Percentiles rank a stretch among this genome's conserved stretches.
These are phyloP conservation scores for Parmales sp. DNA, from an alignment of 108 stramenopile species.

Conservation along the genomic window DNA sequence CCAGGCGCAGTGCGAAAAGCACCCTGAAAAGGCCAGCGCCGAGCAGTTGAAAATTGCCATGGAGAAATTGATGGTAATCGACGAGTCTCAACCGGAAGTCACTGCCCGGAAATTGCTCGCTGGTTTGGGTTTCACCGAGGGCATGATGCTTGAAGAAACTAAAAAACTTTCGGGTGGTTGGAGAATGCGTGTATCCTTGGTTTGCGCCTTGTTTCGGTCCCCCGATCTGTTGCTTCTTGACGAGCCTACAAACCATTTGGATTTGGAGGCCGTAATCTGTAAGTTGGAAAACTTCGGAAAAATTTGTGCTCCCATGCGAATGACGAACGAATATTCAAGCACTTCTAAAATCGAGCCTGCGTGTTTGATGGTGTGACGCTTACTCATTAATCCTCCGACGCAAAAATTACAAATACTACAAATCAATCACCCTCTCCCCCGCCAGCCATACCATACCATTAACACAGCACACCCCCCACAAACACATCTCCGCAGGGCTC, in stretches of 20 bases:
- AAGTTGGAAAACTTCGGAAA: too few species aligned
- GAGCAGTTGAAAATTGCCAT: slow-evolving; percentile 39
- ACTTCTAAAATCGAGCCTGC: too few species aligned
- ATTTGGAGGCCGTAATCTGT: slow-evolving; percentile 74
- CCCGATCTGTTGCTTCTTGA: slow-evolving; percentile 62
- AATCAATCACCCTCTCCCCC: too few species aligned
- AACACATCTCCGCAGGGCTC: too few species aligned
- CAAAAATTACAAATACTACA: too few species aligned
- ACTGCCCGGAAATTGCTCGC: slow-evolving; percentile 51
- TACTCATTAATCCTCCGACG: too few species aligned
- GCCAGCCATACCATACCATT: too few species aligned
- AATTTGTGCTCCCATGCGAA: too few species aligned
- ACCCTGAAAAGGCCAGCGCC: background rate
- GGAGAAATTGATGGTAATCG: slow-evolving; percentile 45
- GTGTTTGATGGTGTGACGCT: too few species aligned
- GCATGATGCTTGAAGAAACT: slow-evolving; percentile 72
- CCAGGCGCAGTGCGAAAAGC: too few species aligned
- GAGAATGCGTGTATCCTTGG: slow-evolving; percentile 88
- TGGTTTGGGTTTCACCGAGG: slow-evolving; percentile 74
- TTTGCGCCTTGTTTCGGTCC: slow-evolving; percentile 76
- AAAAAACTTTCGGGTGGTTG: slow-evolving; percentile 75
- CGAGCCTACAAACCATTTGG: slow-evolving; percentile 60
- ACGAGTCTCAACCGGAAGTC: slow-evolving; percentile 50
- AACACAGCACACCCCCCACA: too few species aligned
- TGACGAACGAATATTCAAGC: too few species aligned